Evolutionary conservation across 2,329 filamentous ascomycete species (phyloP).

Genomic region (Teratosphaeria destructans): DNA sequence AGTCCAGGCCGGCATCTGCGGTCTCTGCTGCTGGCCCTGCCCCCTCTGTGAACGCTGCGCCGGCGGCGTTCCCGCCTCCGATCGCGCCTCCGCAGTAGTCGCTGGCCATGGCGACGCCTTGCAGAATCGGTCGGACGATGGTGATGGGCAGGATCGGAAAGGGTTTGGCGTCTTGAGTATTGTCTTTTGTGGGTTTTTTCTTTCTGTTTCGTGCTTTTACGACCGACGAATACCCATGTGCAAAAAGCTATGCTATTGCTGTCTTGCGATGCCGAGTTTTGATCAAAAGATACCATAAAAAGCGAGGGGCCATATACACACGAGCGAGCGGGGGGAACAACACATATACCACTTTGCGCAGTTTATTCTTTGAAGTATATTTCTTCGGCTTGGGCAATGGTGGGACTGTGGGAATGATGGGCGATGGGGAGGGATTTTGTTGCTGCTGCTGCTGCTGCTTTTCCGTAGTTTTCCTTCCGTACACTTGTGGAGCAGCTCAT

Average conservation of each 20-base stretch:
- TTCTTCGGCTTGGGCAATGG: neutral
- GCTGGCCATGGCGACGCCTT: neutral
- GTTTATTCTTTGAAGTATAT: neutral
- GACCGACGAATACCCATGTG: conserved; percentile 4
- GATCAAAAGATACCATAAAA: neutral
- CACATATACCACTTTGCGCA: conserved; percentile 1
- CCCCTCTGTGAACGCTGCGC: neutral
- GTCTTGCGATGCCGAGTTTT: neutral
- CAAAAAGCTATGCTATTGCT: neutral
- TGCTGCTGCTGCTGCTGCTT: neutral
- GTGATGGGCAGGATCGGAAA: neutral
- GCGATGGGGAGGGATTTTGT: neutral
- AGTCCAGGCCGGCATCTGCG: neutral
- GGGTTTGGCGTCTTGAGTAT: neutral
- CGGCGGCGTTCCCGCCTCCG: conserved; percentile 25
- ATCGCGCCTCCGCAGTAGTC: conserved; percentile 29
- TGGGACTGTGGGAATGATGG: neutral
- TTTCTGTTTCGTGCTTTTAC: neutral
- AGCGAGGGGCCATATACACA: neutral
- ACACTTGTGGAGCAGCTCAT: neutral
- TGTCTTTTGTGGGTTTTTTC: neutral
- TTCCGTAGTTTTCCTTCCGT: neutral
- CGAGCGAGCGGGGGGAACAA: neutral
- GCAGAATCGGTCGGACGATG: neutral
- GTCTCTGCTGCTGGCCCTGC: neutral